Evolutionary conservation across 192 early-diverging fungal genomes (phyloP), one percentile per base, ranked within the genome.

Genomic region (Entophlyctis helioformis): DNA sequence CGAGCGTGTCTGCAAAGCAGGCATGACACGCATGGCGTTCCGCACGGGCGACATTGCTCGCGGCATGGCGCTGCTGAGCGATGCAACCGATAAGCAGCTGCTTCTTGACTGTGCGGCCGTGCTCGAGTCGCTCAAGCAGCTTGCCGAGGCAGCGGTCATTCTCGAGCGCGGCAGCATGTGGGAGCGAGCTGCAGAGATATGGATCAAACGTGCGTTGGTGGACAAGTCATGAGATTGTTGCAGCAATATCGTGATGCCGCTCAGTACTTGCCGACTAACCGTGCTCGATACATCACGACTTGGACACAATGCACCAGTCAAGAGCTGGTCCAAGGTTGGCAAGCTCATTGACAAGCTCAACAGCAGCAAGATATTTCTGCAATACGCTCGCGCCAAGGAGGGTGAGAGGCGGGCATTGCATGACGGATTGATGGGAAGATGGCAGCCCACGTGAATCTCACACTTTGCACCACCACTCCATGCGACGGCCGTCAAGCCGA

Each of bases 351-450:
- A 62, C 42, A 36, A 57, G 18, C 45, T 74, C 23, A 54, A 43
- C 24, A 53, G 44, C 22, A 63, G 59, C 8, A 57, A 67, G 31
- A 51, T 74, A 20, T 60, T 67, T 24, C 27, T 50, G 18, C 71
- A 74, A 46, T 71, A 64, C 39, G 72, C 66, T 9, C 62, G 57
- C 38, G 60, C 66, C 25, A 73, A 59, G 40, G 71, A 74, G 56
- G 48, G 46, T 44, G 36, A 20, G 13, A n/a, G n/a, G n/a, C n/a
- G n/a, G n/a, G n/a, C n/a, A n/a, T n/a, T n/a, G n/a, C n/a, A n/a
- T n/a, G n/a, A n/a, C n/a, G n/a, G n/a, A n/a, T n/a, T n/a, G n/a
- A n/a, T n/a, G n/a, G n/a, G n/a, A n/a, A n/a, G n/a, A n/a, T n/a
- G n/a, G n/a, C n/a, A n/a, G n/a, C n/a, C n/a, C n/a, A n/a, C n/a